Conservation (phyloP, 805 yeast genomes). For the Kuraishia borneana region DNA sequence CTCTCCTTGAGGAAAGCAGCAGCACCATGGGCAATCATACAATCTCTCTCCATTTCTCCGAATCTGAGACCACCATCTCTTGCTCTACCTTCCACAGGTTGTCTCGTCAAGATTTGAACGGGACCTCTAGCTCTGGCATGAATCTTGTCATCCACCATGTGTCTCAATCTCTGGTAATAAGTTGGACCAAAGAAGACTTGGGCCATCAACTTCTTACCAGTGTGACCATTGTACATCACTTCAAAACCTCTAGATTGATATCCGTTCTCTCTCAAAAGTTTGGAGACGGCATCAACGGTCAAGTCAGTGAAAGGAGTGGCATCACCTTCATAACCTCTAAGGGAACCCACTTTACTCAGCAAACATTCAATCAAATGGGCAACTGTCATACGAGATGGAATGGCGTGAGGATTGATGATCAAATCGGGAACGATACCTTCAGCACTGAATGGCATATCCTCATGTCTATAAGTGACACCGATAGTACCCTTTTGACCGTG, state of each 20-base stretch:
- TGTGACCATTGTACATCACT: conserved; percentile 97
- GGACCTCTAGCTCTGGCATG: conserved; percentile 99
- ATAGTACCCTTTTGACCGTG: conserved; percentile 99
- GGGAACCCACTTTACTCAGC: conserved; percentile 85
- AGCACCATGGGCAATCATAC: conserved; percentile 99
- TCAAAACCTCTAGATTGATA: conserved; percentile 98
- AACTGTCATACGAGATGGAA: conserved; percentile 99
- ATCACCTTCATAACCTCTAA: conserved; percentile 96
- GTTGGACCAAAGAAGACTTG: conserved; percentile 99
- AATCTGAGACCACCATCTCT: conserved; percentile 98
- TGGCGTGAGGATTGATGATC: conserved; percentile 97
- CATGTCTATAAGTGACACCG: conserved; percentile 97
- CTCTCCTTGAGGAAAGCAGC: conserved; percentile 97
- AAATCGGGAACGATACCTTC: conserved; percentile 97
- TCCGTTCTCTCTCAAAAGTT: conserved; percentile 86
- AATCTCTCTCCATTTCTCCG: conserved; percentile 99
- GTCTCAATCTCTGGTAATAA: conserved; percentile 95
- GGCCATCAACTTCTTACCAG: conserved; percentile 96
- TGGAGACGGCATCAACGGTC: conserved; percentile 94
- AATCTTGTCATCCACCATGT: conserved; percentile 98
- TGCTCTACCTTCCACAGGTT: conserved; percentile 98
- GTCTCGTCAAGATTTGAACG: conserved; percentile 93
- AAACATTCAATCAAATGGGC: conserved; percentile 99
- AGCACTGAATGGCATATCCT: conserved; percentile 95
- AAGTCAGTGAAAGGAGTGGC: conserved; percentile 99